These are phyloP conservation scores for Amylocystis lapponica DNA, from an alignment of 768 basidiomycete species.

Conservation along the genomic window DNA sequence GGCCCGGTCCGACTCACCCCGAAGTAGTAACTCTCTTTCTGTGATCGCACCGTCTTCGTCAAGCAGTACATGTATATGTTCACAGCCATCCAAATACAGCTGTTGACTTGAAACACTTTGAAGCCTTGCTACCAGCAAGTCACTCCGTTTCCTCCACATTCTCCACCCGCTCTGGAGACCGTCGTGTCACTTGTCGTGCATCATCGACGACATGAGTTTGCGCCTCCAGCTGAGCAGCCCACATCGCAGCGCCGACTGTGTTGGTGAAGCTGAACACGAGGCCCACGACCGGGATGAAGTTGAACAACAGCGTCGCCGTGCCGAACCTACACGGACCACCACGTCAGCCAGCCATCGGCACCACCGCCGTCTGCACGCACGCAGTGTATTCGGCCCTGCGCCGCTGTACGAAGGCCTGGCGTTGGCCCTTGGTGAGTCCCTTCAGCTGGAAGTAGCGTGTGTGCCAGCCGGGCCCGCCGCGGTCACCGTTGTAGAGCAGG, in stretches of 20 bases:
- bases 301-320: constrained; percentile 49
- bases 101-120: too few relatives aligned
- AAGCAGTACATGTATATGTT: too few relatives aligned
- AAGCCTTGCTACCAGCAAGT: too few relatives aligned
- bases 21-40: too few relatives aligned
- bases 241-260: constrained; percentile 65
- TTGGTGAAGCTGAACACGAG: constrained; percentile 58
- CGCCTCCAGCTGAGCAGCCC: constrained; percentile 61
- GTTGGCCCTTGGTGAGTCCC: constrained; percentile 38
- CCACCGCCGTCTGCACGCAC: constrained; percentile 41
- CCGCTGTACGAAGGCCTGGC: constrained; percentile 40
- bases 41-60: too few relatives aligned
- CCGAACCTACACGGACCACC: constrained; percentile 46
- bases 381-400: constrained; percentile 58
- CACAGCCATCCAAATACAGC: too few relatives aligned
- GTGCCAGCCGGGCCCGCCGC: constrained; percentile 51
- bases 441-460: constrained; percentile 68
- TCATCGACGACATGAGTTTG: constrained; percentile 18
- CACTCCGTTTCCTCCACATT: too few relatives aligned
- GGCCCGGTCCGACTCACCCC: too few relatives aligned
- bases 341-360: too few relatives aligned
- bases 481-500: constrained; percentile 44
- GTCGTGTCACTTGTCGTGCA: too few relatives aligned
- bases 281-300: constrained; percentile 55
- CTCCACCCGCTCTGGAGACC: too few relatives aligned